phyloP scores from a whole-genome alignment of 2,329 filamentous ascomycete genomes.

The Blastomyces gilchristii region DNA sequence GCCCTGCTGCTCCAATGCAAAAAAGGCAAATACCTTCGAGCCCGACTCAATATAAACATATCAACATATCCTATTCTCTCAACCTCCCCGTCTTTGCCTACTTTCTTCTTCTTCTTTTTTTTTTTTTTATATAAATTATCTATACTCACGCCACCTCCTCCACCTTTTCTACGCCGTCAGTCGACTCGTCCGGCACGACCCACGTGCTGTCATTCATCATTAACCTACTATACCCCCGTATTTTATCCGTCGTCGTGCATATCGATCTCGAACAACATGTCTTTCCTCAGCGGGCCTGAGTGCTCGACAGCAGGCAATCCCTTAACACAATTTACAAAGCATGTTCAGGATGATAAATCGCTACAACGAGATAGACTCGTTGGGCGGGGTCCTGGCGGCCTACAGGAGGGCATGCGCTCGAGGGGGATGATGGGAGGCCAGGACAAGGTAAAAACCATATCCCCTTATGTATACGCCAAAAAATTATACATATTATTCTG shows the following conservation, averaged over 20 bases:
- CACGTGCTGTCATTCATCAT: neutral
- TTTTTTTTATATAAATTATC: neutral
- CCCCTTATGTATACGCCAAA: neutral
- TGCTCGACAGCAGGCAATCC: conserved; percentile 95
- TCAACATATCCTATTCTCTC: neutral
- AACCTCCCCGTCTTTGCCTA: neutral
- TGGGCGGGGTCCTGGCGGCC: conserved; percentile 58
- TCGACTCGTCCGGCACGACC: neutral
- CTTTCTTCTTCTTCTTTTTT: neutral
- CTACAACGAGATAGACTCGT: conserved; percentile 83
- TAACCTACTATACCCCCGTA: neutral
- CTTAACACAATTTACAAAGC: conserved; percentile 93
- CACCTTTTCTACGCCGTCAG: neutral
- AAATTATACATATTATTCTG: neutral
- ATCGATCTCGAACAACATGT: conserved; percentile 51
- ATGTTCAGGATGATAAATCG: conserved; percentile 91
- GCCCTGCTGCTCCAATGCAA: neutral
- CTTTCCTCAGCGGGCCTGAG: conserved; percentile 89
- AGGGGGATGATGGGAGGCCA: conserved; percentile 58
- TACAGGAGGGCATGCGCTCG: conserved; percentile 69
- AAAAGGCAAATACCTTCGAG: neutral
- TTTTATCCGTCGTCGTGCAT: neutral
- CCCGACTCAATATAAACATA: neutral
- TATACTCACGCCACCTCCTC: neutral
- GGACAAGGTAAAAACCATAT: conserved; percentile 49